Evolutionary conservation across 495 filamentous ascomycete genomes (phyloP).

Genomic region (Podospora comata): DNA sequence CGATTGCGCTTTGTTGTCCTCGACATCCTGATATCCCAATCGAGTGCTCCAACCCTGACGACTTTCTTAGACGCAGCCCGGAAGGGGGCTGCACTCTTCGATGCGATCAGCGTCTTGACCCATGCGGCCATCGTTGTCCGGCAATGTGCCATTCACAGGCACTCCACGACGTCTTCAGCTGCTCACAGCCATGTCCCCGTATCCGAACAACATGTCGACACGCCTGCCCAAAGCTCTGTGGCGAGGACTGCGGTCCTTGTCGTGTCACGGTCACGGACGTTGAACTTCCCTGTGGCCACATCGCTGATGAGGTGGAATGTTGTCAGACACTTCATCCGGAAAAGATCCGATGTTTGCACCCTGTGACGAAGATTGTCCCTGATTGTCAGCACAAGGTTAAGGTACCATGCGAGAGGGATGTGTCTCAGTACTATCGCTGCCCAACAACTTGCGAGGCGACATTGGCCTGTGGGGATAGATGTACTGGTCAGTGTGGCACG

Average conservation of each 20-base stretch:
- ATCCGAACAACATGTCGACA: slow-evolving; percentile 57
- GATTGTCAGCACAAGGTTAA: slow-evolving; percentile 54
- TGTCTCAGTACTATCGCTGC: slow-evolving; percentile 45
- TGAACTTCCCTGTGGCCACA: slow-evolving; percentile 60
- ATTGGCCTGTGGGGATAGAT: slow-evolving; percentile 58
- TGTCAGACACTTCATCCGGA: slow-evolving; percentile 33
- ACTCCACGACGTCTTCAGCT: slow-evolving; percentile 61
- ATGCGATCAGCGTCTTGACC: slow-evolving; percentile 56
- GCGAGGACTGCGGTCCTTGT: slow-evolving; percentile 42
- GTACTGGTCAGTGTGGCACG: no score
- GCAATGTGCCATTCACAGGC: slow-evolving; percentile 66
- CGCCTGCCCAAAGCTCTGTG: slow-evolving; percentile 58
- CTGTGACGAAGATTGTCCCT: slow-evolving; percentile 44
- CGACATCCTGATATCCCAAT: slow-evolving; percentile 62
- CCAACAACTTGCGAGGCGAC: slow-evolving; percentile 40
- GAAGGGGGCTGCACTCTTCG: slow-evolving; percentile 66
- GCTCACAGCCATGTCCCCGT: slow-evolving; percentile 60
- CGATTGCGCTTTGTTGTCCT: slow-evolving; percentile 60
- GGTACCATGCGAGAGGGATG: slow-evolving; percentile 51
- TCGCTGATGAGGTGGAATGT: slow-evolving; percentile 46
- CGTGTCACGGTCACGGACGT: slow-evolving; percentile 21
- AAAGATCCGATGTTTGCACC: slow-evolving; percentile 30
- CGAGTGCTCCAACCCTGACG: slow-evolving; percentile 53
- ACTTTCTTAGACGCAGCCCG: slow-evolving; percentile 60
- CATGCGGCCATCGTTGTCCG: slow-evolving; percentile 68